Base-by-base conservation (phyloP, 805 yeast genomes). In the Monosporozyma servazzii region DNA sequence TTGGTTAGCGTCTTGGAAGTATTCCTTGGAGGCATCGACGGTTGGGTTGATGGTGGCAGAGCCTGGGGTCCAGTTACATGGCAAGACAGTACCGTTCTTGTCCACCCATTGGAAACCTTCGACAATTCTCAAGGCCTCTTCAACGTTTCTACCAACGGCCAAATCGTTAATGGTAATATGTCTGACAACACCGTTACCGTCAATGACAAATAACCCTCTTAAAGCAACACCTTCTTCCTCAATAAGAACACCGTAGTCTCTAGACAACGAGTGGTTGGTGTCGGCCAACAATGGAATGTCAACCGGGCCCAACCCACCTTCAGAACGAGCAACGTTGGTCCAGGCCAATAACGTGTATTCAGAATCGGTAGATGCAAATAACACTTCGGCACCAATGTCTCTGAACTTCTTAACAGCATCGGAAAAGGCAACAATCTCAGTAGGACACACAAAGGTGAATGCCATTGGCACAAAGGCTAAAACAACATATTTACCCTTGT, bases 91-190 rank as follows among this genome's bases (percentile, higher is more conserved):
- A 77, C 99, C 99, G 83, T 93, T 79, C 79, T 88, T 86, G 75
- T 90, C 98, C 66, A 96, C 87, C 90, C 95, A 93, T 79, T 91
- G 96, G 96, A 93, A 93, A 64, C 97, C 99, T 72, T 93, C 98
- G 58, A 93, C 81, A 70, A 93, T 82, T 84, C 99, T 90, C 70
- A 88, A 79, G 61, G 97, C 86, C 82, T 93, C 99, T 61, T 90
- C 97, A 62, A 93, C 99, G 68, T 87, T 86, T 81, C 99, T 89
- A 73, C 99, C 99, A 63, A 93, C 99, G 73, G 99, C 96, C 73
- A 91, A 85, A 75, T 93, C 98, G 81, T 93, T 93, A 80, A 93
- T 79, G 76, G 98, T 91, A 76, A 86, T 79, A 79, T 93, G 99
- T 85, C 98, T 88, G 66, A 93, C 81, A 64, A 72, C 72, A 66